Conservation (phyloP, 2,329 filamentous ascomycete genomes). For the Colletotrichum tropicale region DNA sequence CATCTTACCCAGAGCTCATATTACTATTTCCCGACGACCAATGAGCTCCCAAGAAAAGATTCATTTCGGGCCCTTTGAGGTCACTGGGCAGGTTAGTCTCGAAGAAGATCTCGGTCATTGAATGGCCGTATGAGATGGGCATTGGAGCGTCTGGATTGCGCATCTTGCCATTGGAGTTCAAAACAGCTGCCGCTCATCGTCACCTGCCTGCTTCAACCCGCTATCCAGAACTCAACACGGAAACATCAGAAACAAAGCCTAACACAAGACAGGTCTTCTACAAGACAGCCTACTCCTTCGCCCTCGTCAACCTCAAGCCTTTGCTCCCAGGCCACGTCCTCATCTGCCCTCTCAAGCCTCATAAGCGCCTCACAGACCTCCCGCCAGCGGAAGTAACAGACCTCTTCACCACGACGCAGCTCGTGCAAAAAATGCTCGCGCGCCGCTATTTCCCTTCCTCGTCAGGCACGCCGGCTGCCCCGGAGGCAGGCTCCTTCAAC, state of each 20-base stretch:
- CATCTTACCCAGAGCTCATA: background rate
- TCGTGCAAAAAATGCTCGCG: conserved; percentile 77
- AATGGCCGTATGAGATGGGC: background rate
- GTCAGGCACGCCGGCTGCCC: conserved; percentile 50
- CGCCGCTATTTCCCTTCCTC: conserved; percentile 51
- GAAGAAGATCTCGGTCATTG: background rate
- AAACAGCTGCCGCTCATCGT: background rate
- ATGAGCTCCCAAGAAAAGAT: conserved; percentile 43
- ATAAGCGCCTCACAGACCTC: conserved; percentile 78
- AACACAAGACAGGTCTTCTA: conserved; percentile 76
- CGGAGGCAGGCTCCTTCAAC: conserved; percentile 78
- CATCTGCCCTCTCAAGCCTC: conserved; percentile 74
- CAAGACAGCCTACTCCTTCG: conserved; percentile 78
- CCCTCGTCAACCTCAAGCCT: conserved; percentile 94
- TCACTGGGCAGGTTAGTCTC: conserved; percentile 70
- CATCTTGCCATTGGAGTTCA: background rate
- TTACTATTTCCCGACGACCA: background rate
- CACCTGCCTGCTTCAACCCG: background rate
- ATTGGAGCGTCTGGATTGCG: background rate
- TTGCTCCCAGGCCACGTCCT: conserved; percentile 93
- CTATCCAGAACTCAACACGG: fast-evolving
- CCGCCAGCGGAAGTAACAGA: conserved; percentile 74
- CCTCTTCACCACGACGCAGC: conserved; percentile 86
- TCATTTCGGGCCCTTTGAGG: conserved; percentile 77
- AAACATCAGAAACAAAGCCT: background rate